These are phyloP conservation scores for Cytospora paraplurivora DNA, from an alignment of 2,329 filamentous ascomycete species.

Conservation along the genomic window DNA sequence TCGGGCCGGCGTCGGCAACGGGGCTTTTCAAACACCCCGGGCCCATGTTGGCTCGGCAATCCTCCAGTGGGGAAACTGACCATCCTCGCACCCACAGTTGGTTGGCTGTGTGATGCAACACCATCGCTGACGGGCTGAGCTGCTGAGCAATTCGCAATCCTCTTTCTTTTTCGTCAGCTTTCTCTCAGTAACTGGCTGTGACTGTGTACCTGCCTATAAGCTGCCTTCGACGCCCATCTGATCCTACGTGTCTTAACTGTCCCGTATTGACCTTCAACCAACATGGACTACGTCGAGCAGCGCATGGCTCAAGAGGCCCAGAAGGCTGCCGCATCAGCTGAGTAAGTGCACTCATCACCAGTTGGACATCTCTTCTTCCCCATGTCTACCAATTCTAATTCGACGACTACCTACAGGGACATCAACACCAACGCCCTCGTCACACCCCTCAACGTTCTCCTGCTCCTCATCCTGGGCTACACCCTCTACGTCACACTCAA, in stretches of 20 bases:
- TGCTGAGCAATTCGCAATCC: background rate
- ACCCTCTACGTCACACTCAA: slow-evolving; percentile 59
- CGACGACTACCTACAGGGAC: slow-evolving; percentile 1
- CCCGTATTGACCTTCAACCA: slow-evolving; percentile 6
- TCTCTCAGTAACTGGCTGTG: background rate
- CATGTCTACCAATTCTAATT: slow-evolving; percentile 17
- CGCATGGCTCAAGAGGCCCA: slow-evolving; percentile 57
- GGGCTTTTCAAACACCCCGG: background rate
- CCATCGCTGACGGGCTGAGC: background rate
- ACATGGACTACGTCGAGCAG: slow-evolving; percentile 61
- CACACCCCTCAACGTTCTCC: slow-evolving; percentile 65
- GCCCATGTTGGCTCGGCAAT: background rate
- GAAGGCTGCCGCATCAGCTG: slow-evolving; percentile 37
- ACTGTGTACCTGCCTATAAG: background rate
- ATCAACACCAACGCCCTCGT: slow-evolving; percentile 46
- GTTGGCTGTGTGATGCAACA: background rate
- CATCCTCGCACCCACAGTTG: background rate
- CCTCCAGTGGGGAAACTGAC: background rate
- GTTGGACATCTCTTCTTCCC: background rate
- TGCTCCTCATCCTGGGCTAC: slow-evolving; percentile 59
- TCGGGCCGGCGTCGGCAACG: background rate
- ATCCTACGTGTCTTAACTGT: background rate
- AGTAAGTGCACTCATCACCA: slow-evolving; percentile 9
- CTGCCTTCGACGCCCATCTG: background rate
- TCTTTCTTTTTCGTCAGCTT: background rate